Conservation (phyloP, 352 stramenopile species). For the Phytophthora ramorum region DNA sequence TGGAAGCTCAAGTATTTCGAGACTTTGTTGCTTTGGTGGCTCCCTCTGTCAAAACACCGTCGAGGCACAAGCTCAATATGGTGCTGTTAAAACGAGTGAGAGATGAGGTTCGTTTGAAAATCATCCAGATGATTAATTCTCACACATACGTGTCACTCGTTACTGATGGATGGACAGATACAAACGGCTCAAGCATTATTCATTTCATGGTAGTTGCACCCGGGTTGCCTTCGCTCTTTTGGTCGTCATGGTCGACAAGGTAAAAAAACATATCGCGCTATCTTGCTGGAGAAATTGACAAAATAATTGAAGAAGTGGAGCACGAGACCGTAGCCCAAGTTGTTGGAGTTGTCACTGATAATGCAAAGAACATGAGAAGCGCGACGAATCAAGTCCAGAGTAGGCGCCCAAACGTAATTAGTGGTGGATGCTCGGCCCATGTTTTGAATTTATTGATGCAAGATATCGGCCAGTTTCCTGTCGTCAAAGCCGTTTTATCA, state of each 20-base stretch:
- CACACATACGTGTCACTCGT: not conserved
- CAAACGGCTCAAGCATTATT: slow-evolving; percentile 4
- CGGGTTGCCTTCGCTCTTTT: not conserved
- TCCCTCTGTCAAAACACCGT: not conserved
- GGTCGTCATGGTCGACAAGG: slow-evolving; percentile 9
- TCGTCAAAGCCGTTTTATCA: not conserved
- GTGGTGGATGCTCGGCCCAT: slow-evolving; percentile 13
- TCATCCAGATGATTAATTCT: not conserved
- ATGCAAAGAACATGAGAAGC: slow-evolving; percentile 11
- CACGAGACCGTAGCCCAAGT: not conserved
- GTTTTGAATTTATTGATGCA: slow-evolving; percentile 16
- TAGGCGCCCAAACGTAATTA: slow-evolving; percentile 7
- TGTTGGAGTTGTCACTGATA: slow-evolving; percentile 1
- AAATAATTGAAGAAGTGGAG: slow-evolving; percentile 2
- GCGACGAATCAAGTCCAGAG: not conserved
- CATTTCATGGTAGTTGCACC: slow-evolving; percentile 7
- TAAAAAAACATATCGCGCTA: slow-evolving; percentile 1
- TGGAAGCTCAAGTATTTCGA: slow-evolving; percentile 11
- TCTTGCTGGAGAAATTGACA: slow-evolving; percentile 2
- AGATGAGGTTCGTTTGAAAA: not conserved
- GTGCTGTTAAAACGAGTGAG: slow-evolving; percentile 1
- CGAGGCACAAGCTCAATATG: not conserved
- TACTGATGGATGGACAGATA: slow-evolving; percentile 3
- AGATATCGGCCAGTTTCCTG: slow-evolving; percentile 4
- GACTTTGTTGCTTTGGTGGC: slow-evolving; percentile 10